Evolutionary conservation across 2,329 filamentous ascomycete species (phyloP).

Genomic region (Chaetomium sp.): DNA sequence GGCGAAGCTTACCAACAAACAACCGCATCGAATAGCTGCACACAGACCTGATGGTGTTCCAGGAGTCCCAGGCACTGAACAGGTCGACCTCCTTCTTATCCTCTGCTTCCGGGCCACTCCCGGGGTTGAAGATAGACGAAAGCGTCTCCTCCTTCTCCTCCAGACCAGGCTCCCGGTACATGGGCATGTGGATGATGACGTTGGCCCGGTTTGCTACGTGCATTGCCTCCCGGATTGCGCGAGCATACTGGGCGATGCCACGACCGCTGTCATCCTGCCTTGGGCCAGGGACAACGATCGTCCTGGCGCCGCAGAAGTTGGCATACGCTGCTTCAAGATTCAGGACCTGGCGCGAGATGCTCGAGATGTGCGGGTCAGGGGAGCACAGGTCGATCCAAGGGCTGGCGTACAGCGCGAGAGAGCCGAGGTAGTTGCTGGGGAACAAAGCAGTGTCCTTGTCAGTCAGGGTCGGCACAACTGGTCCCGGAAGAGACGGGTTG

Average conservation of each 20-base stretch:
- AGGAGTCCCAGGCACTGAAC: conserved; percentile 88
- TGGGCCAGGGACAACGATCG: conserved; percentile 80
- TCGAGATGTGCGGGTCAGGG: conserved; percentile 76
- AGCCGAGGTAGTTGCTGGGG: conserved; percentile 68
- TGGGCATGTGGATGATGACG: conserved; percentile 78
- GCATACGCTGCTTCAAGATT: conserved; percentile 93
- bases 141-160: conserved; percentile 58
- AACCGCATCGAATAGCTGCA: conserved; percentile 84
- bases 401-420: conserved; percentile 78
- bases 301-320: conserved; percentile 88
- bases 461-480: conserved; percentile 68
- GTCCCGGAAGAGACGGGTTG: conserved; percentile 55
- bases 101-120: conserved; percentile 40
- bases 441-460: conserved; percentile 77
- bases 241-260: conserved; percentile 74
- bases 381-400: conserved; percentile 92
- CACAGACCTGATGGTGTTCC: conserved; percentile 82
- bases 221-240: conserved; percentile 79
- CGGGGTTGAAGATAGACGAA: conserved; percentile 46
- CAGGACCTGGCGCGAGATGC: conserved; percentile 85
- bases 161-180: conserved; percentile 71
- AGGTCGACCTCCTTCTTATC: conserved; percentile 60
- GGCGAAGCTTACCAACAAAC: conserved; percentile 70
- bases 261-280: conserved; percentile 54
- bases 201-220: conserved; percentile 74